Evolutionary conservation across 2,329 filamentous ascomycete species (phyloP), one percentile per base, ranked within the genome.

Genomic region (Davidsoniella virescens): DNA sequence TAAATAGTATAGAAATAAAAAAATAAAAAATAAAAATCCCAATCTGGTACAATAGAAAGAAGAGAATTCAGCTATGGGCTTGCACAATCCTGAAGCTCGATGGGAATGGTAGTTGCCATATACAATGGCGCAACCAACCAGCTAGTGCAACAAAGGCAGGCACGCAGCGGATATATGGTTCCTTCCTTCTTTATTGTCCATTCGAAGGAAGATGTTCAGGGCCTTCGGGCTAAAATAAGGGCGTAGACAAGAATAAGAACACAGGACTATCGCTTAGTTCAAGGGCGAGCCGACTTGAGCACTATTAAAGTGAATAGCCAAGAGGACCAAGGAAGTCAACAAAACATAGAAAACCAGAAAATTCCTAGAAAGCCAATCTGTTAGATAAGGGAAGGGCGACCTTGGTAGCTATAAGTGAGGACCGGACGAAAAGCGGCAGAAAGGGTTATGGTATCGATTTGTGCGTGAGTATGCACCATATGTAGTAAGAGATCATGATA

Each of bases 131-230:
- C 16, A 25, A 29, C 14, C 16, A 47, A 47, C 44, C 10, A 42
- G 18, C 29, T 18, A 23, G 16, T n/a, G 10, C 44, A 47, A 38
- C 18, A 33, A 16, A 47, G 44, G 17, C 36, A 47, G 44, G 44
- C 38, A 47, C 38, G 44, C 33, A 37, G 29, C 23, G 38, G 44
- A 47, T 47, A 47, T 47, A 47, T 47, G 29, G 44, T 12, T 18
- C 20, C 25, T 46, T 47, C 17, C 44, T 47, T 47, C 29, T 25
- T 47, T 39, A 23, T 18, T 47, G 36, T 38, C 29, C 44, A 23
- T 37, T 4, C 17, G 9, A 47, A 39, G 44, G 44, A 47, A 37
- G 29, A 25, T 17, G 20, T 37, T 20, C 44, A 47, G 44, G 44
- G 44, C 44, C 36, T 23, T 38, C 44, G 16, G 36, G 44, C 25